Base-by-base conservation (phyloP, 2,329 filamentous ascomycete genomes). In the Aspergillus sp. region DNA sequence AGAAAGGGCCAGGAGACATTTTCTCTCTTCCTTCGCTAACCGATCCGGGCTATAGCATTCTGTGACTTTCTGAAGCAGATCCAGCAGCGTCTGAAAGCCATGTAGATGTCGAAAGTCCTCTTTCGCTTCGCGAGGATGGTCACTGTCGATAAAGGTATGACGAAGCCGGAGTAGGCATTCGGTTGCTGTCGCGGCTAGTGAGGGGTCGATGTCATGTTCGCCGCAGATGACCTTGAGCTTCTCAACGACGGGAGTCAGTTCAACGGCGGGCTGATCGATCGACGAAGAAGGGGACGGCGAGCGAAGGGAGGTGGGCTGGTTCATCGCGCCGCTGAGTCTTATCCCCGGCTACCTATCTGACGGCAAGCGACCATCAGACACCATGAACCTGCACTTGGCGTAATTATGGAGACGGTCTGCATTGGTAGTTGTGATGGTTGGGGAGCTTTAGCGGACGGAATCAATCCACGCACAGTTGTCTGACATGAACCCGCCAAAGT, bases 31-130 rank as follows among this genome's bases (percentile, higher is more conserved):
- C 54, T 84, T 70, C 84, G 83, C 71, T 84, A 86, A 59, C 80
- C 80, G n/a, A 84, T 86, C 54, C 5, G 69, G 62, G 68, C 91
- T 86, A 77, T 94, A 95, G 70, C 89, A 90, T 64, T 90, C 89
- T 1, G 90, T 88, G 63, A 92, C 87, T 57, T 86, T 83, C 60
- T 88, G 84, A 21, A 96, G 79, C 25, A 90, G 83, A 44, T 86
- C 81, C 56, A 96, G 81, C 21, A 96, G 78, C 47, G 84, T 83
- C 68, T 91, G 86, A 75, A 96, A 96, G 69, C 93, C 93, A 59
- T 85, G 82, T 25, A 92, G 83, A 71, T 91, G 87, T 66, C 93
- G 87, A 73, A 97, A 96, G 67, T 91, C 88, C 78, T 96, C 91
- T 78, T 92, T 91, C 48, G 81, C 80, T 61, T 82, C 79, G 53